phyloP scores from a whole-genome alignment of 2,329 filamentous ascomycete species.

The Colletotrichum chrysophilum region DNA sequence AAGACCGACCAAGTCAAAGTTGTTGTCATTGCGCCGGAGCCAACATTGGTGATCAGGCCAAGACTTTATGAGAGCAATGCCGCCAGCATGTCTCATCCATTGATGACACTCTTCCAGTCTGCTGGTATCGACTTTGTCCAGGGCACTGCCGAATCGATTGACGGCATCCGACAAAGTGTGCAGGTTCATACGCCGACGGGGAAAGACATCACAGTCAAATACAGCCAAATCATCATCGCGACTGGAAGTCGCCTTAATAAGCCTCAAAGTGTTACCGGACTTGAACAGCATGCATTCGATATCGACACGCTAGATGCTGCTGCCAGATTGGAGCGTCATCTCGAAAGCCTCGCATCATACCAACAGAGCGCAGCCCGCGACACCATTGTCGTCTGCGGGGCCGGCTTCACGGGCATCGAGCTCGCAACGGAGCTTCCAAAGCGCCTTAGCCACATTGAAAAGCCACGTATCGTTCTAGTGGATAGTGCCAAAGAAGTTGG shows the following conservation, averaged over 20 bases:
- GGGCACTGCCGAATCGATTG: conserved; percentile 27
- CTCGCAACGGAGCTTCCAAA: conserved; percentile 33
- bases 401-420: conserved; percentile 40
- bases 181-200: conserved; percentile 10
- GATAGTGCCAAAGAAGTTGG: conserved; percentile 32
- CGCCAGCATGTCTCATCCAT: conserved; percentile 25
- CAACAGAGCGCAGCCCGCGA: conserved; percentile 30
- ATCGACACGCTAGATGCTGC: conserved; percentile 35
- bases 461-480: conserved; percentile 30
- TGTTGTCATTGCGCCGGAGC: conserved; percentile 35
- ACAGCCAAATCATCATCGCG: conserved; percentile 39
- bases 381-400: conserved; percentile 39
- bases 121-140: conserved; percentile 30
- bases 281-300: conserved; percentile 37
- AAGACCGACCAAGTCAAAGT: conserved; percentile 29
- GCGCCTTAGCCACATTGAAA: conserved; percentile 27
- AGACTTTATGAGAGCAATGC: conserved; percentile 38
- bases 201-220: conserved; percentile 23
- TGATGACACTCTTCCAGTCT: conserved; percentile 29
- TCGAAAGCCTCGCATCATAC: conserved; percentile 27
- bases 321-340: conserved; percentile 31
- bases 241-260: conserved; percentile 36
- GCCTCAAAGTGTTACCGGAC: conserved; percentile 32
- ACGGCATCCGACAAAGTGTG: conserved; percentile 23
- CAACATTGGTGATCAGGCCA: conserved; percentile 34